Evolutionary conservation across 2,329 filamentous ascomycete species (phyloP).

Genomic region (Aplosporella prunicola): DNA sequence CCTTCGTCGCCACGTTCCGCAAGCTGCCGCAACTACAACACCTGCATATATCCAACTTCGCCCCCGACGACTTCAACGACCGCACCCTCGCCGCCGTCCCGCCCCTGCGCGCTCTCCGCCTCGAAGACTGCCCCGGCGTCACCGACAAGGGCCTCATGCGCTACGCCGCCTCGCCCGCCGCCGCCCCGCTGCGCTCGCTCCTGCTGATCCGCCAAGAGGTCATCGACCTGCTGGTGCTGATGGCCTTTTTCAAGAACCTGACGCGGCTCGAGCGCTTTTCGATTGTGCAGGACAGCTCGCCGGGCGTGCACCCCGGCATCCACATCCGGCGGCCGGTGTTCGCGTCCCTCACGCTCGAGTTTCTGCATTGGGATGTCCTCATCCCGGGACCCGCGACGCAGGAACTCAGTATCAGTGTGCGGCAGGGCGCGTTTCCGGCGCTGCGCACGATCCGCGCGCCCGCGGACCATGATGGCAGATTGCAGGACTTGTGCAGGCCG

Average conservation of each 20-base stretch:
- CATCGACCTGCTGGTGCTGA: slow-evolving; percentile 41
- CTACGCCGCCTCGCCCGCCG: slow-evolving; percentile 39
- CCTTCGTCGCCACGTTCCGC: slow-evolving; percentile 45
- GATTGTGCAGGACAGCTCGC: slow-evolving; percentile 43
- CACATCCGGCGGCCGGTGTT: slow-evolving; percentile 40
- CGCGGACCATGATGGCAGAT: slow-evolving; percentile 57
- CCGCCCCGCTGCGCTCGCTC: slow-evolving; percentile 37
- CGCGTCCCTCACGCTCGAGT: slow-evolving; percentile 39
- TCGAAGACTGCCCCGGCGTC: slow-evolving; percentile 47
- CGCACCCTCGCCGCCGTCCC: slow-evolving; percentile 45
- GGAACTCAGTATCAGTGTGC: slow-evolving; percentile 56
- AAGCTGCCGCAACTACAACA: slow-evolving; percentile 44
- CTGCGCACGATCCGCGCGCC: slow-evolving; percentile 54
- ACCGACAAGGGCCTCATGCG: slow-evolving; percentile 47
- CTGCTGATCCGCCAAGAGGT: slow-evolving; percentile 46
- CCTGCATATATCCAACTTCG: slow-evolving; percentile 46
- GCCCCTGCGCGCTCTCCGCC: slow-evolving; percentile 42
- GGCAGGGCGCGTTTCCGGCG: slow-evolving; percentile 51
- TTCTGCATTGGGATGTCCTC: slow-evolving; percentile 54
- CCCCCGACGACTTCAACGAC: slow-evolving; percentile 46
- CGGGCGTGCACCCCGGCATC: slow-evolving; percentile 33
- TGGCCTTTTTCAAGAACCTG: slow-evolving; percentile 42
- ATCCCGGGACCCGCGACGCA: slow-evolving; percentile 47
- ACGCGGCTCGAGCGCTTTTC: slow-evolving; percentile 40
- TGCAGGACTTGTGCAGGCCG: slow-evolving; percentile 61